Base-by-base conservation (phyloP, 106 monocot genomes). In the Platanthera guangdongensis region DNA sequence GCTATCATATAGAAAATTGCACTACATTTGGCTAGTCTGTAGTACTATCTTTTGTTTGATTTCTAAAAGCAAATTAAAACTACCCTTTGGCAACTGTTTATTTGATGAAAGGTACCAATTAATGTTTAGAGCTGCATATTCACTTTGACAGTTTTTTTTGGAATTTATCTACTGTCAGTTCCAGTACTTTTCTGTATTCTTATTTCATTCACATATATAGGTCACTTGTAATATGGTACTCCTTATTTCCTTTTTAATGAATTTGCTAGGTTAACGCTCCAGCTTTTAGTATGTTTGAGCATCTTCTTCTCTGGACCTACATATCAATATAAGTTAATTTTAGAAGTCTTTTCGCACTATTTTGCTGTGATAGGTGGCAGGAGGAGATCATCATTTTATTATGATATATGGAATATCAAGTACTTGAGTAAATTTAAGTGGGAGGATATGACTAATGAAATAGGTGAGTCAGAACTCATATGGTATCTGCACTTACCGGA, bases 351-450 rank as follows among this genome's bases (percentile, higher is more conserved):
- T 13, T 69, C 13, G 3, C 47, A 18, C 47, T 15, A 12, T 70
- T 70, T 70, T 70, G 13, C 47, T 48, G 47, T 86, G 14, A 80
- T 64, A 99, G 99, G 99, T 87, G 99, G 99, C 32, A 90, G 80
- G 82, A 88, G 78, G 74, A 94, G 94, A 63, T 94, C 94, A 57
- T 52, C 91, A 13, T 94, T 99, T 72, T 99, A 85, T 83, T 94
- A 94, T 81, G 99, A 99, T 57, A 85, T 92, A 72, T 99, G 99
- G 94, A 99, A 99, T 78, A 90, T 99, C 51, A 99, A 88, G 78
- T 99, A 99, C 80, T 83, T 99, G 25, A 86, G 85, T 47, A 94
- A 92, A 83, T 99, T 99, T 83, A 94, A 88, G 75, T 99, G 99
- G 99, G 99, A 94, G 78, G 92, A 99, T 83, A 76, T 99, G 72